Conservation (phyloP, 106 monocot species). For the Dendrobium chrysotoxum region DNA sequence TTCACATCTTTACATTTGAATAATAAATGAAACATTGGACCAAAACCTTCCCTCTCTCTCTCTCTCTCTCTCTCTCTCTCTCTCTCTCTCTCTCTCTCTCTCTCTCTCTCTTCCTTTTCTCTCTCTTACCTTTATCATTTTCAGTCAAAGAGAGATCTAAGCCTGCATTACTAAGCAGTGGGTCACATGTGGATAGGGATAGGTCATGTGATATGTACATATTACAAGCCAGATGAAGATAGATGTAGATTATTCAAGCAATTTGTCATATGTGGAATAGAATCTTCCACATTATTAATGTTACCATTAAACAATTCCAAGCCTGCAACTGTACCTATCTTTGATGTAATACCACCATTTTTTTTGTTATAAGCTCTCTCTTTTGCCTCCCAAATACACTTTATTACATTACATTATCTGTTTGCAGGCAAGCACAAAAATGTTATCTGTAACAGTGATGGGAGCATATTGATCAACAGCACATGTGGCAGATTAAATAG, state of each 20-base stretch:
- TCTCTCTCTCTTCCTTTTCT: background rate
- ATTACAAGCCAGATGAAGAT: conserved; percentile 17
- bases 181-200: conserved; percentile 54
- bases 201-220: conserved; percentile 23
- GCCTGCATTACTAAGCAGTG: conserved; percentile 24
- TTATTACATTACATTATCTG: too few relatives aligned
- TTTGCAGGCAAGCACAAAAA: too few relatives aligned
- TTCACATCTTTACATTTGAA: conserved; percentile 10
- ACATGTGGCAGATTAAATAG: too few relatives aligned
- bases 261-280: conserved; percentile 53
- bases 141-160: conserved; percentile 32
- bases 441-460: background rate
- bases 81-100: background rate
- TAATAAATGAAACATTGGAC: conserved; percentile 1
- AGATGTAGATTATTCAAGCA: conserved; percentile 16
- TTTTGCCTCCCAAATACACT: too few relatives aligned
- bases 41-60: conserved; percentile 5
- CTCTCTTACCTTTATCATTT: conserved; percentile 3
- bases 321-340: background rate
- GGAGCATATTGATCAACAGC: too few relatives aligned
- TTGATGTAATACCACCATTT: background rate
- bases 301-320: background rate
- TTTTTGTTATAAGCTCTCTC: too few relatives aligned
- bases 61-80: background rate
- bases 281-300: conserved; percentile 58